Base-by-base conservation (phyloP, 2,329 filamentous ascomycete species). In the Didymosphaeria variabile region DNA sequence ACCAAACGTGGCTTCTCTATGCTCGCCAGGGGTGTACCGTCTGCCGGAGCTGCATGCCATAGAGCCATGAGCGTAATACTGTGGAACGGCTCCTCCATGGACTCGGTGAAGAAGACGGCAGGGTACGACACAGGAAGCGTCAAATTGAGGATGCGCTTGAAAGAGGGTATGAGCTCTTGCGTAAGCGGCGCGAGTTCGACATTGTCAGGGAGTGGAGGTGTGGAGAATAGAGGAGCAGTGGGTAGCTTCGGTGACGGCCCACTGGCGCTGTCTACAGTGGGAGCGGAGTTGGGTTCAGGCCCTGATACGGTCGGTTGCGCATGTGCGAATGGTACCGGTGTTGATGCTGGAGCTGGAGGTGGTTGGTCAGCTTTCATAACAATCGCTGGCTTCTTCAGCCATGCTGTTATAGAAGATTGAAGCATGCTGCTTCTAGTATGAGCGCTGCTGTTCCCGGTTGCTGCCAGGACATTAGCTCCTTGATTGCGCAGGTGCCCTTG, bases 41-140 rank as follows among this genome's bases (percentile, higher is more conserved):
- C 40, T 5, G 65, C 68, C 66, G 55, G 73, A 59, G 70, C 68
- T 6, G 78, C 68, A 69, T 84, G 82, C 80, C 87, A 89, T 50
- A 87, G 69, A 3, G 86, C 87, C 46, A 88, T 81, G n/a, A 87
- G 81, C 9, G 87, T 87, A 57, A 90, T 74, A 59, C 83, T 81
- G 44, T 82, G 79, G 47, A 84, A 73, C 2, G 82, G 79, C 58
- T 89, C 86, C 2, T 83, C 81, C 71, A 88, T 80, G 44, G 83
- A 87, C 61, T 87, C 85, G 21, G 82, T 83, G 79, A 87, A 90
- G 80, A 89, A 90, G 19, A 80, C 82, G 50, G 84, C 82, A 3
- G 86, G 83, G 70, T 90, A 90, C 56, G 85, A 82, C 59, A 90
- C 85, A 7, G 87, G 88, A 1, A 90, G 80, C 1, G 88, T 81